Base-by-base conservation (phyloP, 768 basidiomycete genomes). In the Auriscalpium orientale region DNA sequence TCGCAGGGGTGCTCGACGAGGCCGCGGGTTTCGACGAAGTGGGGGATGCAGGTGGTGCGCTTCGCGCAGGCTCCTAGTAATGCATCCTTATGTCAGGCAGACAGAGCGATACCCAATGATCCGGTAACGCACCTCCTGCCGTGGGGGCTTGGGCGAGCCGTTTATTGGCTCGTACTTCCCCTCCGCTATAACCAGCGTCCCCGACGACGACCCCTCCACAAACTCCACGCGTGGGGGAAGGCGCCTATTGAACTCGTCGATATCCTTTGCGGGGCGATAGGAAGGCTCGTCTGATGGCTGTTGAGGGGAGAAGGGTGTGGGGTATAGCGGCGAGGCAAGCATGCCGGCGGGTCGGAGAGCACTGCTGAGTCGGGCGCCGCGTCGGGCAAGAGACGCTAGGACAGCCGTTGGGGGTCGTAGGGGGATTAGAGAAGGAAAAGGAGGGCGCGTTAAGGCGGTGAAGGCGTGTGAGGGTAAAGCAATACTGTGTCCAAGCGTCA, bases 101-200 rank as follows among this genome's bases (percentile, higher is more conserved):
- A 18, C 6, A 51, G 28, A 33, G 37, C 13, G 28, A 51, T 8
- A 33, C 34, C 15, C 18, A 38, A 51, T 28, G 28, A 28, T 28
- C 28, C 34, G 43, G 48, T 50, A 46, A 67, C 78, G 67, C 62
- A 82, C 83, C 65, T 80, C 79, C 56, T 70, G 63, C 62, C 77
- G 77, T 49, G 71, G 38, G 43, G 74, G 66, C 66, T 80, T 81
- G 15, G 86, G 81, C 18, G 80, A 77, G 46, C 74, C 80, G 61
- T 91, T 92, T 67, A 92, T 89, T 28, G 90, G 85, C 60, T 88
- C 82, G 66, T 91, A 92, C 68, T 85, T 89, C 45, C 83, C 83
- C 62, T 87, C 86, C 22, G 80, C 79, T 6, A 87, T 77, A 46
- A 84, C 84, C 36, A 90, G 71, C 13, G 83, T 72, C 2, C 88